Evolutionary conservation across 768 basidiomycete genomes (phyloP), one percentile per base, ranked within the genome.

Genomic region (Rhodotorula taiwanensis): DNA sequence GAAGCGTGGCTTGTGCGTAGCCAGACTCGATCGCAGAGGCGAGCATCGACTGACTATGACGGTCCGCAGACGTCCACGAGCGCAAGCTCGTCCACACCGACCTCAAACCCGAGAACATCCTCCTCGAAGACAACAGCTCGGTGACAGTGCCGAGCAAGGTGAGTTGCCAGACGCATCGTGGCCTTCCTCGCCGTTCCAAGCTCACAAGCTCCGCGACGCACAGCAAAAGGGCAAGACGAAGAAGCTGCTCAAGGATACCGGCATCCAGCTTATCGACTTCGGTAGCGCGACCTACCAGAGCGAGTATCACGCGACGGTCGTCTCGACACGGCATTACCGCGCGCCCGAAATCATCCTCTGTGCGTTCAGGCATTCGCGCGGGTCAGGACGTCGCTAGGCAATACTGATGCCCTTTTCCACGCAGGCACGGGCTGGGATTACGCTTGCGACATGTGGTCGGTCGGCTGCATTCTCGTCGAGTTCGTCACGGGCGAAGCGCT

Each of bases 291-390:
- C 95, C 4, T 98, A 98, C 71, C 89, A 97, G 73, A 83, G 88
- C 72, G 95, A 99, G 76, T 98, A 98, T 76, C 95, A 99, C 75
- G 97, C 94, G 1, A 90, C 88, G 4, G 95, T 99, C 30, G 95
- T 99, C 56, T 94, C 88, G 41, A 99, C 95, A 18, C 84, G 95
- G 57, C 95, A 99, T 78, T 99, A 99, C 73, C 88, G 95, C 64
- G 95, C 95, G 16, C 95, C 95, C 6, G 95, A 99, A 79, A 98
- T 99, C 76, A 99, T 99, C 65, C 82, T 98, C 56, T 91, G 94
- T 94, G 66, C 66, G 83, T 77, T n/a, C 57, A 11, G 11, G 10
- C 21, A 7, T 33, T 34, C 11, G 30, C 7, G 3, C 36, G 36
- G 10, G 36, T 39, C 36, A 9, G 36, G 10, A 16, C 36, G 10